Base-by-base conservation (phyloP, 352 stramenopile genomes). In the Globisporangium barbulae region DNA sequence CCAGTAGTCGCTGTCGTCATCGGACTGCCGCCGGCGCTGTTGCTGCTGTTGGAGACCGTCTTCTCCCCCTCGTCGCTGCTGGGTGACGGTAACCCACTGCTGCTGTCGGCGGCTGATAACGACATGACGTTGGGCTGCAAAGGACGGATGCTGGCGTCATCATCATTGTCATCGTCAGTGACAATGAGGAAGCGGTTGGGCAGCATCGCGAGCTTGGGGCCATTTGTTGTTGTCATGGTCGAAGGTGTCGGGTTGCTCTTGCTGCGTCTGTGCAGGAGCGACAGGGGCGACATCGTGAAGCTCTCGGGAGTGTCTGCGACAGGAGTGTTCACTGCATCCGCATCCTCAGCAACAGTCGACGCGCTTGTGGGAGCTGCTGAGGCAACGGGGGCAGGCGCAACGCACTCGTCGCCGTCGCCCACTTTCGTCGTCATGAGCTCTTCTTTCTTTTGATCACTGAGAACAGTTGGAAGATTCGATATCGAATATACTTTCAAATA, bases 211-310 rank as follows among this genome's bases (percentile, higher is more conserved):
- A 57, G 59, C 59, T 50, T 58, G 35, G 21, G 7, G 53, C 21
- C 0, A 17, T 42, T 28, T 33, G 37, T 52, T 21, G 58, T 22
- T 25, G 17, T 39, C 13, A n/a, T 17, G 17, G 37, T 59, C 19
- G 54, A 39, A 21, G 54, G 45, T 48, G 41, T 50, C 4, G 59
- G 59, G 17, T 33, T 58, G 35, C 59, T 64, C 48, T 57, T 58
- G 59, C 44, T 64, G 22, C 59, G 59, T 30, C 59, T 31, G 19
- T 49, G 59, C 22, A 64, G 33, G 19, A 64, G 39, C 13, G 48
- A 57, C 9, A 57, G 33, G 13, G 58, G 28, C 3, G 30, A 31
- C 0, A 31, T 21, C 8, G 50, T 13, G 30, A 42, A 56, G 17
- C 4, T 8, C 30, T 56, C 50, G 4, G 21, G 1, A 0, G 19